Evolutionary conservation across 768 basidiomycete genomes (phyloP), one percentile per base, ranked within the genome.

Genomic region (Lactarius indigo): DNA sequence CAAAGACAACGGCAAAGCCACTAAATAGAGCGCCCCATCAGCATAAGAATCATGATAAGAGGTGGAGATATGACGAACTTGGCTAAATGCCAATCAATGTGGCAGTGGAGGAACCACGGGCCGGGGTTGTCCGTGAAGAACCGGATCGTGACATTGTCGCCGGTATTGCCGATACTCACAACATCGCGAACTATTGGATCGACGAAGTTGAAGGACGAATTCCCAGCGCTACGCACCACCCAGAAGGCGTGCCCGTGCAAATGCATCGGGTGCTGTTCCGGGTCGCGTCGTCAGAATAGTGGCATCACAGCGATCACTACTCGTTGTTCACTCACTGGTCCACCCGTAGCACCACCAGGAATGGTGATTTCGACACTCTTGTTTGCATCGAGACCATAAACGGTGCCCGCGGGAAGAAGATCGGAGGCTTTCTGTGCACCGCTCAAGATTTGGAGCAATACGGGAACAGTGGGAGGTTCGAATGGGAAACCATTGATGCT

Each of bases 61-160:
- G 83, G 18, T 86, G 87, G 23, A 86, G 79, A 75, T 88, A 90
- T 74, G 90, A 85, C 1, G 88, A 84, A 26, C 74, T 63, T 60
- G 26, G 12, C 57, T 28, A 75, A 64, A 57, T 75, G 74, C 74
- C 74, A 75, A 39, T 69, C 71, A 31, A 75, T 75, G 57, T 76
- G 75, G 59, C 75, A 76, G 41, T 76, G 75, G 59, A 76, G 61
- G 62, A 72, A 71, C 73, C 71, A 73, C 30, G 70, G 67, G 1
- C 75, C 75, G 13, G 75, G 71, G 41, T 75, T 75, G 64, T 75
- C 75, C 1, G 75, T 75, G 8, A 69, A 60, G 59, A 76, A 75
- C 12, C 76, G 71, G 57, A 78, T 71, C 7, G 73, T 71, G 28
- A 72, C 71, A n/a, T 70, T 59, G 13, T 70, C 70, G 9, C 37